A percentile compares a stretch with the other conserved stretches of the same genome.
phyloP scores from a whole-genome alignment of 2,329 filamentous ascomycete genomes.

The Cladophialophora bantiana region DNA sequence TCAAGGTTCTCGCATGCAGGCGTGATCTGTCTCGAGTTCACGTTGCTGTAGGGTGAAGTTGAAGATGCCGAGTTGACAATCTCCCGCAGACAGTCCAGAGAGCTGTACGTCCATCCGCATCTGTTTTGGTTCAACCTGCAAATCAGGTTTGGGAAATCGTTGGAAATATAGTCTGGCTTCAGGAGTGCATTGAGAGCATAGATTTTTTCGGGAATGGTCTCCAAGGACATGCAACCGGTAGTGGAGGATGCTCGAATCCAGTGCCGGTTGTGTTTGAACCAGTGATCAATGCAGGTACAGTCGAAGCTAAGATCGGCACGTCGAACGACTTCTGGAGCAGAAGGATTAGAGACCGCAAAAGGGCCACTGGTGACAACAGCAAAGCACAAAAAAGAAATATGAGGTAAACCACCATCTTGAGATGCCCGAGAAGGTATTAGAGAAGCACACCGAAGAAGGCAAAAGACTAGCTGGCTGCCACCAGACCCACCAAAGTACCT shows the following conservation, averaged over 20 bases:
- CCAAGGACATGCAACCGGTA: constrained; percentile 26
- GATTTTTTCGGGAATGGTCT: constrained; percentile 16
- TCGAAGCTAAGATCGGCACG: constrained; percentile 17
- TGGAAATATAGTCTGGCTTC: constrained; percentile 22
- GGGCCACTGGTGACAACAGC: not conserved
- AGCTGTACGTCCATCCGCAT: constrained; percentile 29
- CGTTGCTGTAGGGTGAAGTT: not conserved
- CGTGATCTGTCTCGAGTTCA: no score
- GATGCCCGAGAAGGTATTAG: not conserved
- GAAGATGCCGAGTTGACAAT: not conserved
- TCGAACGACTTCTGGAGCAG: not conserved
- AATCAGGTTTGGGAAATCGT: constrained; percentile 21
- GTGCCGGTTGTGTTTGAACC: constrained; percentile 22
- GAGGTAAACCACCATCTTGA: not conserved
- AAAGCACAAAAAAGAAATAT: not conserved
- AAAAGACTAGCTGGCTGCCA: no score
- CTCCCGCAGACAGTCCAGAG: constrained; percentile 11
- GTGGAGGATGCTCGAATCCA: constrained; percentile 28
- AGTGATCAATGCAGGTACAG: constrained; percentile 27
- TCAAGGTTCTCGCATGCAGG: no score
- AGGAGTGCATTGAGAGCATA: constrained; percentile 25
- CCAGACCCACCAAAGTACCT: not conserved
- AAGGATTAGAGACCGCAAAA: not conserved
- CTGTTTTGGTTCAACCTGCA: constrained; percentile 16
- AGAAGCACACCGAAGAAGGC: not conserved